These are phyloP conservation scores for Neospora caninum DNA, from an alignment of 169 alveolate genomes.

Conservation along the genomic window DNA sequence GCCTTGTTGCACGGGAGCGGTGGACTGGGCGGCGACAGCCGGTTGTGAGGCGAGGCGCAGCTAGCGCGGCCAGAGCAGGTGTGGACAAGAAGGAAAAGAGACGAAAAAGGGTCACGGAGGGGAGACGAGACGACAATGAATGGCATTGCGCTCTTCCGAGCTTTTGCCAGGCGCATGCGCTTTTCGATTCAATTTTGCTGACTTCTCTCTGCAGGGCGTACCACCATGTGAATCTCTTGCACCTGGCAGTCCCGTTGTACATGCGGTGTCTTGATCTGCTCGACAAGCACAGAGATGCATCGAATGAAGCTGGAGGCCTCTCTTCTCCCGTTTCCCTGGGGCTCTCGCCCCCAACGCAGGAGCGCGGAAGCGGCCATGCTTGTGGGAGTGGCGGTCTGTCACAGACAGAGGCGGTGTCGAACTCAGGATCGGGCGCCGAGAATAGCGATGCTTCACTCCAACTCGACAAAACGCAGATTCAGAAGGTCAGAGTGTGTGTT, in stretches of 20 bases:
- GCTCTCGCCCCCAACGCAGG: not conserved
- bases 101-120: too few relatives aligned
- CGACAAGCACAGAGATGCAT: not conserved
- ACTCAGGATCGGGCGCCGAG: not conserved
- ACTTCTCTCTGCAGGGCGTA: conserved; percentile 1
- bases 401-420: not conserved
- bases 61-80: too few relatives aligned
- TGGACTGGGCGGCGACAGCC: too few relatives aligned
- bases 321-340: not conserved
- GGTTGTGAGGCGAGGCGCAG: too few relatives aligned
- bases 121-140: too few relatives aligned
- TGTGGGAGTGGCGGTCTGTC: not conserved
- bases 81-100: too few relatives aligned
- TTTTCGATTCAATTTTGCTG: too few relatives aligned
- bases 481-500: not conserved
- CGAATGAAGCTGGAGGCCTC: not conserved
- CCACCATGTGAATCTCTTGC: conserved; percentile 12
- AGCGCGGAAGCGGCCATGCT: not conserved
- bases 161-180: too few relatives aligned
- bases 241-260: conserved; percentile 14
- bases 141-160: too few relatives aligned
- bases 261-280: not conserved
- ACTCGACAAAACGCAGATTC: not conserved
- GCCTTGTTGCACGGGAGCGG: too few relatives aligned
- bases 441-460: not conserved